Base-by-base conservation (phyloP, 495 filamentous ascomycete genomes). In the Penicillium verhagenii region DNA sequence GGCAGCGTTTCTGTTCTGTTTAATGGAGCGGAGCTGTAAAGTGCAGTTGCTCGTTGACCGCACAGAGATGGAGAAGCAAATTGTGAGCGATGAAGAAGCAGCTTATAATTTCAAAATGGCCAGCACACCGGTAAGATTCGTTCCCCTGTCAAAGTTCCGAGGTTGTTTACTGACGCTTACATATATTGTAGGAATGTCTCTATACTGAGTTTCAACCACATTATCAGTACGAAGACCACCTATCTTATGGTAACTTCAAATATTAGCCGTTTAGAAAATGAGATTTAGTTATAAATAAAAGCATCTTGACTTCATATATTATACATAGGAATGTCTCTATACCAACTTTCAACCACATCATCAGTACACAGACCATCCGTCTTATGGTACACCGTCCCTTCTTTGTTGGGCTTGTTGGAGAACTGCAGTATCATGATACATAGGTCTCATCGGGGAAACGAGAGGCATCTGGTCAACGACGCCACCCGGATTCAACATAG, bases 1-100 rank as follows among this genome's bases (percentile, higher is more conserved):
- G 59, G 80, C 79, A 3, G 79, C 73, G 9, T 83, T 7, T 14
- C 40, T 81, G 68, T 84, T 84, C 52, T 68, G 79, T 16, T 74
- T 70, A 47, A 59, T 84, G 14, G 82, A 86, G 55, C 74, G 77
- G 54, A 76, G 77, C 1, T 86, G 81, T 58, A 77, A 83, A 33
- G 76, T 75, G 13, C 82, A 86, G 54, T 54, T 86, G 11, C 68
- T 84, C 13, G 81, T 76, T 0, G 81, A 83, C 2, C 70, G 68
- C 6, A 73, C 63, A 1, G 72, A 68, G 26, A 71, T 77, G 5
- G 66, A 76, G 63, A 82, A 77, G 66, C 66, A 83, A 38, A 78
- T 75, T 28, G 52, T 75, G 16, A 19, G 38, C 14, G 39, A 52
- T 1, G n/a, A 44, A 18, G 40, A 13, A 44, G 40, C 40, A 4